phyloP scores from a whole-genome alignment of 495 filamentous ascomycete species.

The Penicillium coprophilum region DNA sequence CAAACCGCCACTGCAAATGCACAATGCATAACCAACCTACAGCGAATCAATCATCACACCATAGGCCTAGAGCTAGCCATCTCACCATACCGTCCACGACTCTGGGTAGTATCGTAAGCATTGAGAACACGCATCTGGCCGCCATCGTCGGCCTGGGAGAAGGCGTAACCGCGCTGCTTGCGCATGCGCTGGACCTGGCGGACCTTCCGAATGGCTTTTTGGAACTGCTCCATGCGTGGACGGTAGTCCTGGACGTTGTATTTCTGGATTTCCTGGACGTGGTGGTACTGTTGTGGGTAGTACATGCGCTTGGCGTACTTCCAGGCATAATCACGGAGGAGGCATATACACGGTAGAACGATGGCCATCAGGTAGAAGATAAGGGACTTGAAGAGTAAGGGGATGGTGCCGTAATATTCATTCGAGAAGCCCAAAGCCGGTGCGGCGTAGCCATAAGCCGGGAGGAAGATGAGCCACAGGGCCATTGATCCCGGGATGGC shows the following conservation, averaged over 20 bases:
- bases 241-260: constrained; percentile 99
- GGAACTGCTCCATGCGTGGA: constrained; percentile 99
- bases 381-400: constrained; percentile 74
- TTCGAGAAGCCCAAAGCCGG: constrained; percentile 78
- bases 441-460: constrained; percentile 86
- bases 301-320: constrained; percentile 95
- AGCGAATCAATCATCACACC: constrained; percentile 34
- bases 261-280: constrained; percentile 99
- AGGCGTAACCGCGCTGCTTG: constrained; percentile 97
- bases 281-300: constrained; percentile 91
- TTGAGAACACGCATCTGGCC: constrained; percentile 79
- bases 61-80: constrained; percentile 73
- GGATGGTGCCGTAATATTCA: constrained; percentile 84
- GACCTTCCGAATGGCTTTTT: constrained; percentile 98
- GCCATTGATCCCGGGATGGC: constrained; percentile 92
- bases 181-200: constrained; percentile 99
- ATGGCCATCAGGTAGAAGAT: constrained; percentile 88
- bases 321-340: constrained; percentile 83
- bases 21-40: constrained; percentile 14
- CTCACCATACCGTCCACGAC: constrained; percentile 91
- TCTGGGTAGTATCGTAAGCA: constrained; percentile 94
- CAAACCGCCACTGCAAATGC: constrained; percentile 15
- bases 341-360: constrained; percentile 75
- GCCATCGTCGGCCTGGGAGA: constrained; percentile 95
- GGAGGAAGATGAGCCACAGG: constrained; percentile 88